A percentile compares a stretch with the other conserved stretches of the same genome.
These are phyloP conservation scores for Cynanchum wilfordii DNA, from an alignment of 257 asterid genomes.

Conservation along the genomic window DNA sequence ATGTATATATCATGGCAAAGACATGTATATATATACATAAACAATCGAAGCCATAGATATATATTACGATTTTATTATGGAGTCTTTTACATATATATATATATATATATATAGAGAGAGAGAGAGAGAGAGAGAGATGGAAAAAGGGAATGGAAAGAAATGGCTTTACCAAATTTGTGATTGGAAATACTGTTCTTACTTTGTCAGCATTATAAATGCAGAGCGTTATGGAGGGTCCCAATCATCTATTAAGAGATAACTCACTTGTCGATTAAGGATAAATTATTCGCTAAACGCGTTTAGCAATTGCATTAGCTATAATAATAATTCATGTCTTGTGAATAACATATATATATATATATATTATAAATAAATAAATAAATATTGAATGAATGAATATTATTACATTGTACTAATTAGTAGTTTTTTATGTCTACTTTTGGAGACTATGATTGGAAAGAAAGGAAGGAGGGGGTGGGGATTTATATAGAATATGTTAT, in stretches of 20 bases:
- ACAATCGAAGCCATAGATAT: no score
- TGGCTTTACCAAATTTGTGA: neutral
- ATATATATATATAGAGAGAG: constrained; percentile 14
- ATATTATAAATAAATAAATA: no score
- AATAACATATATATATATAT: no score
- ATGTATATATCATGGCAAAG: no score
- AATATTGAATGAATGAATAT: neutral
- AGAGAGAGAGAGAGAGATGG: no score
- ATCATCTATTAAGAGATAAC: constrained; percentile 8
- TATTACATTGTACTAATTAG: no score
- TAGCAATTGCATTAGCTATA: neutral
- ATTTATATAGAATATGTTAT: neutral
- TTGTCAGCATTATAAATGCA: constrained; percentile 5
- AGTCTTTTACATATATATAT: neutral
- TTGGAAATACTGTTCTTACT: constrained; percentile 19
- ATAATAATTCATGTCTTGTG: no score
- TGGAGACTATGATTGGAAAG: neutral
- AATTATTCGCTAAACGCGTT: constrained; percentile 20
- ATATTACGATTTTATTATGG: no score
- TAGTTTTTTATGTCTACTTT: neutral
- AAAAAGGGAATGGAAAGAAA: neutral
- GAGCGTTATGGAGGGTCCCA: constrained; percentile 21
- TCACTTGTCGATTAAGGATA: constrained; percentile 22
- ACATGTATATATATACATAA: no score
- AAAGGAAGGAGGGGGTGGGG: neutral